Base-by-base conservation (phyloP, 768 basidiomycete species). In the Vararia minispora region DNA sequence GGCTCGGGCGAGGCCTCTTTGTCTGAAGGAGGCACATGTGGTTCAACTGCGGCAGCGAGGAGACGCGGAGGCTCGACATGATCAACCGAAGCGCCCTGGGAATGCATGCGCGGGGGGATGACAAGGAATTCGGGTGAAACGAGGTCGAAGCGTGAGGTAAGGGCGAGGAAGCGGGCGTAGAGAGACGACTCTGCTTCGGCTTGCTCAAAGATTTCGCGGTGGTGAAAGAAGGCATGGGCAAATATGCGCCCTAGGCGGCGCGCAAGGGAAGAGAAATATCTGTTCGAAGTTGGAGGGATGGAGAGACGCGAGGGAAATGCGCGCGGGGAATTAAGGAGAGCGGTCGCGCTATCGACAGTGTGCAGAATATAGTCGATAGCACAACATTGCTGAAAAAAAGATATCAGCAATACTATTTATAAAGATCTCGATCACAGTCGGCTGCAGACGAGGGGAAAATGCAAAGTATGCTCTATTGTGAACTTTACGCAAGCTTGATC, bases 361-460 rank as follows among this genome's bases (percentile, higher is more conserved):
- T 88, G 90, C 9, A 83, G 63, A 42, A 88, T 91, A 61, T 98
- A 98, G 65, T 97, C 92, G 29, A 97, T 94, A 3, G 94, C 94
- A 56, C 87, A 92, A 59, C 94, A 99, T 74, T 90, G 86, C 79
- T 86, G 43, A 35, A 42, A 17, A 28, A 20, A 6, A 28, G 10
- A n/a, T n/a, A n/a, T n/a, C n/a, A n/a, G n/a, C n/a, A n/a, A n/a
- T n/a, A n/a, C n/a, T n/a, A n/a, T n/a, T n/a, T n/a, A n/a, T n/a
- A n/a, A n/a, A n/a, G n/a, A n/a, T n/a, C n/a, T n/a, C n/a, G n/a
- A 37, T 39, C 25, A 42, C 24, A 39, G 17, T 16, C 11, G 33
- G 12, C 13, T 29, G 20, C 17, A 21, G 13, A 25, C 20, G 3
- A 25, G 23, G 28, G 12, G 14, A 29, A 13, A 24, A 14, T 23